Evolutionary conservation across 495 filamentous ascomycete species (phyloP), one percentile per base, ranked within the genome.

Genomic region (Penicillium lagena): DNA sequence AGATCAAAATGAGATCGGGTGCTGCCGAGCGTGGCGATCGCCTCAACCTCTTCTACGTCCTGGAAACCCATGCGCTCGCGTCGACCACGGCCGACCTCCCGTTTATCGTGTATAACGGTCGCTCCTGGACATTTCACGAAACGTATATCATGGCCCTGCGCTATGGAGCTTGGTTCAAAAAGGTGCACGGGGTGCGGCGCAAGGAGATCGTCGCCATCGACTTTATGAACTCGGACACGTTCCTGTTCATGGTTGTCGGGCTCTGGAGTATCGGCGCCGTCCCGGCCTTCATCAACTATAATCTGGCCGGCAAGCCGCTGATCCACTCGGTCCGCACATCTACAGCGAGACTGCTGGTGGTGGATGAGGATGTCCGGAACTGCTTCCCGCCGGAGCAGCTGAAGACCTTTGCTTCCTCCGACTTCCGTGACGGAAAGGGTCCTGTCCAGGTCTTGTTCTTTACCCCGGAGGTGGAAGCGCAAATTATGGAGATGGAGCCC

Each of bases 241-340:
- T 90, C 55, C 51, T 95, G 9, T 94, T 95, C 67, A 46, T 96
- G n/a, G 78, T 81, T 70, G 72, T 95, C 15, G 93, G 85, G 0
- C 63, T 96, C 29, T 96, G 91, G 90, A 81, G 83, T 12, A 80
- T 97, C 34, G 93, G 93, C 0, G 90, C 87, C 1, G 78, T 77
- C 22, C 90, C 91, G n/a, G 93, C 91, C 0, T 87, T 94, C 47
- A 86, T 98, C 67, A 98, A 98, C 61, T 95, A 93, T 64, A 97
- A 96, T 53, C 62, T 97, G 36, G 72, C 74, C 2, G 85, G 83
- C 10, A 79, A 87, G 27, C 75, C 90, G 2, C 67, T 98, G 46
- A 59, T 82, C 27, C 91, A 98, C 62, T 91, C 86, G 40, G 71
- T 97, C 11, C 80, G 73, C 42, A 77, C 80, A 8, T 86, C 87